A percentile compares a stretch with the other conserved stretches of the same genome.
Conservation (phyloP, 2,329 filamentous ascomycete genomes). For the Ascochyta clinopodiicola region DNA sequence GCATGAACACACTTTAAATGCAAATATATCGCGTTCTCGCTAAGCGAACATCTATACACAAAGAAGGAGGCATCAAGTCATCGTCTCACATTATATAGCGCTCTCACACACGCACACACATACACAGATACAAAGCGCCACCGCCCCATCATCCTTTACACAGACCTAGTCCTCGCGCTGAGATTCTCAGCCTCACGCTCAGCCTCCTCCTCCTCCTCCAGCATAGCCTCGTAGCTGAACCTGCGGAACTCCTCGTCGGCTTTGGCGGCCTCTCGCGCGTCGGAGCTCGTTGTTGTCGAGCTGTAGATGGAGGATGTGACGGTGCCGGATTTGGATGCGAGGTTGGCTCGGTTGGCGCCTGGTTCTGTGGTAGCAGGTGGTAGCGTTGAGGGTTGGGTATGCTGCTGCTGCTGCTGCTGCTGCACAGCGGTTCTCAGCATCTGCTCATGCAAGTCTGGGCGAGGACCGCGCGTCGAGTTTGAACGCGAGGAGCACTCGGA, state of each 20-base stretch:
- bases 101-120: too few relatives aligned
- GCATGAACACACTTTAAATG: too few relatives aligned
- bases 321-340: conserved; percentile 1
- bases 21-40: background rate
- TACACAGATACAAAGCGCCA: too few relatives aligned
- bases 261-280: conserved; percentile 16
- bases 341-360: background rate
- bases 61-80: background rate
- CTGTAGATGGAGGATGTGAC: conserved; percentile 16
- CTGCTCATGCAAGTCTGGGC: background rate
- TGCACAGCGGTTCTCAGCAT: background rate
- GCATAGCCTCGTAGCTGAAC: conserved; percentile 29
- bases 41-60: background rate
- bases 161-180: background rate
- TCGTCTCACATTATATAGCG: background rate
- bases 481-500: background rate
- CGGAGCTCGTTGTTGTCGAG: conserved; percentile 16
- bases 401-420: background rate
- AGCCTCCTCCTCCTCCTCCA: background rate
- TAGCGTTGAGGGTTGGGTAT: background rate
- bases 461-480: background rate
- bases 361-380: background rate
- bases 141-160: background rate
- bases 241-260: conserved; percentile 29
- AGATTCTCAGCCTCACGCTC: background rate